Conservation (phyloP, 179 eudicot species). For the Spergularia azorica region DNA sequence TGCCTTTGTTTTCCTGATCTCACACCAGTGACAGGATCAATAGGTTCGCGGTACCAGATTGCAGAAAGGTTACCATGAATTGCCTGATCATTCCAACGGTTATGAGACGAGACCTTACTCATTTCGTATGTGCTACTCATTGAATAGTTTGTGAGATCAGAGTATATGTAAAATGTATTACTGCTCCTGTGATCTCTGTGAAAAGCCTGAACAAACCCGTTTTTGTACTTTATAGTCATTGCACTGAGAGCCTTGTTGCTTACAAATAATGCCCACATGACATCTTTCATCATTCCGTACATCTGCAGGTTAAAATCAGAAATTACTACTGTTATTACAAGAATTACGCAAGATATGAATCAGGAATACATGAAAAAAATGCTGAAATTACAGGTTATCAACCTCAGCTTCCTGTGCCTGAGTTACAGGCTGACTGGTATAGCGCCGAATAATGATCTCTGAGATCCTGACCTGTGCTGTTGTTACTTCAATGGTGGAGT, state of each 20-base stretch:
- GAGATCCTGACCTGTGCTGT: conserved; percentile 90
- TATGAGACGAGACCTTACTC: conserved; percentile 53
- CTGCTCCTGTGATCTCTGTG: conserved; percentile 84
- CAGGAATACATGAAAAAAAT: neutral
- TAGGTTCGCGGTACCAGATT: conserved; percentile 77
- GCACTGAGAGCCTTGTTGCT: conserved; percentile 84
- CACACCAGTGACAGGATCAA: conserved; percentile 77
- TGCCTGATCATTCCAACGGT: conserved; percentile 76
- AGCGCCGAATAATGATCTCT: conserved; percentile 61
- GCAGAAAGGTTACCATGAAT: conserved; percentile 73
- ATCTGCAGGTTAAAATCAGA: conserved; percentile 51
- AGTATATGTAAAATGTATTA: conserved; percentile 82
- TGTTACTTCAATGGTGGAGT: conserved; percentile 82
- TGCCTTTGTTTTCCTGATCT: conserved; percentile 54
- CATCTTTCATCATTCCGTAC: conserved; percentile 81
- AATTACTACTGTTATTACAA: neutral
- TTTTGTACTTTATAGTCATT: conserved; percentile 75
- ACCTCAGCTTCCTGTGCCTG: conserved; percentile 96
- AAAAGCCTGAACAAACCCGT: conserved; percentile 95
- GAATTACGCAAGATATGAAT: neutral
- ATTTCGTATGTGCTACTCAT: conserved; percentile 49
- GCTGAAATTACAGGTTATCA: neutral
- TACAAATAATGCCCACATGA: conserved; percentile 87
- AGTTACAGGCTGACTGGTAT: conserved; percentile 53
- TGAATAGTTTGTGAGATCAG: conserved; percentile 76